Evolutionary conservation across 208 protist genomes (phyloP).

Genomic region (Crithidia brevicula): DNA sequence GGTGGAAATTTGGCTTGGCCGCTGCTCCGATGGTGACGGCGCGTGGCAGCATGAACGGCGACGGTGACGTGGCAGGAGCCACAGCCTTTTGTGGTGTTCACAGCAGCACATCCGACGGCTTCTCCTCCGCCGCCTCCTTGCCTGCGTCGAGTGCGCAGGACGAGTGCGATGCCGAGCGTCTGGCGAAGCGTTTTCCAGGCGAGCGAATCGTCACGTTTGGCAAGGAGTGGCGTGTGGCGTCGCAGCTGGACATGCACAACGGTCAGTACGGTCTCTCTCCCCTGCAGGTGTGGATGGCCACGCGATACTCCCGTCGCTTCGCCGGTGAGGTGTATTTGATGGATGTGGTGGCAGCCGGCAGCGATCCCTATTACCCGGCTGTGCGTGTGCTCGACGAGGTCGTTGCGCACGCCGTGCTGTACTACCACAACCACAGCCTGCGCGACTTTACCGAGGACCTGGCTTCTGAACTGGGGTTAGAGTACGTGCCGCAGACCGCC

Average conservation of each 20-base stretch:
- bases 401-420: constrained; percentile 79
- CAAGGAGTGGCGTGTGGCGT: constrained; percentile 22
- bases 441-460: constrained; percentile 80
- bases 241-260: constrained; percentile 48
- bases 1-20: constrained; percentile 18
- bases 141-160: background rate
- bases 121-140: background rate
- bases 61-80: background rate
- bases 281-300: constrained; percentile 74
- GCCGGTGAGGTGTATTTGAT: constrained; percentile 81
- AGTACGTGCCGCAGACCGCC: constrained; percentile 65
- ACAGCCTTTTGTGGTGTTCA: constrained; percentile 5
- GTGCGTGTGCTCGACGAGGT: constrained; percentile 83
- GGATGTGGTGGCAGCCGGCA: constrained; percentile 64
- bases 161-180: constrained; percentile 4
- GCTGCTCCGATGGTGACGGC: background rate
- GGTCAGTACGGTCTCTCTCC: constrained; percentile 67
- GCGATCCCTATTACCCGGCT: constrained; percentile 63
- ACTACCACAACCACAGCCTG: constrained; percentile 79
- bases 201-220: constrained; percentile 41
- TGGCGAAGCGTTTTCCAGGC: constrained; percentile 17
- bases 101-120: background rate
- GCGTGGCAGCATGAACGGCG: constrained; percentile 4
- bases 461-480: constrained; percentile 49
- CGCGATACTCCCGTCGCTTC: constrained; percentile 65